These are phyloP conservation scores for Aspergillus bombycis DNA, from an alignment of 2,329 filamentous ascomycete genomes.

Conservation along the genomic window DNA sequence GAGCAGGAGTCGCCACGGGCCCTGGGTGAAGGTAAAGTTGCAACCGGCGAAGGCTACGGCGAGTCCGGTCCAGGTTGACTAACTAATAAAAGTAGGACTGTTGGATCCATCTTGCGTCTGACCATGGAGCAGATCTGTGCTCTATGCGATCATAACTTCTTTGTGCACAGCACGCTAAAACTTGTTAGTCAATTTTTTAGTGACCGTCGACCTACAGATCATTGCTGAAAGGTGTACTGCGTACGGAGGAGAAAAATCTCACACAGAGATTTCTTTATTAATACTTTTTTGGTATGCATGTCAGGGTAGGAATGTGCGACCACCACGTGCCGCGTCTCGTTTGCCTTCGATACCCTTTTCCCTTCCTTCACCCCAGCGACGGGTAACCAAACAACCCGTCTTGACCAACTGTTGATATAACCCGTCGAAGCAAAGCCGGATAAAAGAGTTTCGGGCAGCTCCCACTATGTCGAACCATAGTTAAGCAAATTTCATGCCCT, in stretches of 20 bases:
- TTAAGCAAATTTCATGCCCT: background rate
- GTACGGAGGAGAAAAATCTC: background rate
- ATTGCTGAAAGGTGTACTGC: background rate
- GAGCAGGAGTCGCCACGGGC: background rate
- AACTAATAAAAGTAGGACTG: background rate
- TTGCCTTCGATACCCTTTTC: no score
- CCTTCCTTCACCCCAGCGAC: background rate
- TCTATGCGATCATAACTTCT: background rate
- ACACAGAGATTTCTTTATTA: background rate
- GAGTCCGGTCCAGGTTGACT: background rate
- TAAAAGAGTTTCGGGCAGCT: slow-evolving; percentile 5
- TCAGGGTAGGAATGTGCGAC: background rate
- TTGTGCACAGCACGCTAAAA: background rate
- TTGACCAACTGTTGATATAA: background rate
- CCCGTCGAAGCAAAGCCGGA: background rate
- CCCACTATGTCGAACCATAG: background rate
- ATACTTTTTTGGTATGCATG: background rate
- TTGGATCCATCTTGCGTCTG: background rate
- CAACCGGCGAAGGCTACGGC: background rate
- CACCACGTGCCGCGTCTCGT: background rate
- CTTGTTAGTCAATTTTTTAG: background rate
- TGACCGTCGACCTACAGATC: background rate
- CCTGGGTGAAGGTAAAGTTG: slow-evolving; percentile 1
- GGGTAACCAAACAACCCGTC: background rate
- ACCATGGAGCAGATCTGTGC: slow-evolving; percentile 1